These are phyloP conservation scores for Neostapfia colusana DNA, from an alignment of 176 grass and related monocot species.

Conservation along the genomic window DNA sequence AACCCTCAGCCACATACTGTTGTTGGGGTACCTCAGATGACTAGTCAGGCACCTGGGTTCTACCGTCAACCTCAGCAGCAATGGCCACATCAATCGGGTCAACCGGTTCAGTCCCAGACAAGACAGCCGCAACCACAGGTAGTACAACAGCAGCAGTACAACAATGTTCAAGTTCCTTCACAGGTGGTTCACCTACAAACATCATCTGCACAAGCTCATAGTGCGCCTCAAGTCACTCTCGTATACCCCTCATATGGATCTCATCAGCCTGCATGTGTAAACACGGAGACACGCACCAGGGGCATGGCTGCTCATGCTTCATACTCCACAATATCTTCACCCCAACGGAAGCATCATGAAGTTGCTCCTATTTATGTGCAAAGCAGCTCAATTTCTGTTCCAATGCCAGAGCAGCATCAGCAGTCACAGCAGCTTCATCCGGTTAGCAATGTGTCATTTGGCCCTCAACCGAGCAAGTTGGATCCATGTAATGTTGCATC, in stretches of 20 bases:
- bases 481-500: constrained; percentile 44
- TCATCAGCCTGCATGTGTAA: constrained; percentile 62
- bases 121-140: constrained; percentile 52
- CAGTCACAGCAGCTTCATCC: constrained; percentile 42
- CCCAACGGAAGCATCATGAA: constrained; percentile 58
- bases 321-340: constrained; percentile 60
- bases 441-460: constrained; percentile 47
- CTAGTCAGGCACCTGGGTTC: constrained; percentile 45
- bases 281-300: constrained; percentile 46
- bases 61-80: constrained; percentile 57
- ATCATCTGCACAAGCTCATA: constrained; percentile 59
- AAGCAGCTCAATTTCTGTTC: constrained; percentile 51
- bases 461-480: constrained; percentile 52
- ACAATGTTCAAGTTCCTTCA: constrained; percentile 49
- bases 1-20: constrained; percentile 47
- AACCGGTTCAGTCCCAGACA: constrained; percentile 54
- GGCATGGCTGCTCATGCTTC: constrained; percentile 60
- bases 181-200: constrained; percentile 51
- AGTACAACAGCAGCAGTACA: constrained; percentile 54
- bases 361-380: constrained; percentile 59
- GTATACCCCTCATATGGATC: constrained; percentile 68
- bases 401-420: constrained; percentile 39
- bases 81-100: constrained; percentile 49
- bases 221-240: constrained; percentile 54
- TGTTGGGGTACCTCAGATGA: constrained; percentile 34